Evolutionary conservation across 768 basidiomycete species (phyloP).

Genomic region (Collybia mongolica): DNA sequence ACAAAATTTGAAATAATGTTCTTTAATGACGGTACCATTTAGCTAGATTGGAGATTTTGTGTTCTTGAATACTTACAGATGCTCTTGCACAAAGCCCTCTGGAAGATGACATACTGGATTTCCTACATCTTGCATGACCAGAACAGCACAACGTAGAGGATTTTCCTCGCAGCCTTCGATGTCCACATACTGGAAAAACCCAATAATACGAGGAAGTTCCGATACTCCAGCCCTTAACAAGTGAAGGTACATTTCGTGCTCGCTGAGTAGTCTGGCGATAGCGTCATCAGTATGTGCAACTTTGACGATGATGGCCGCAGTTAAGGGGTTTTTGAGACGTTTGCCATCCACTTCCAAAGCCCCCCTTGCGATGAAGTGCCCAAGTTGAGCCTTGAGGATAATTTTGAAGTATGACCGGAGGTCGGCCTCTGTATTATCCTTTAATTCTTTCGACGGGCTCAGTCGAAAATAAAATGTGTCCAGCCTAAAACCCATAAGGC

Average conservation of each 20-base stretch:
- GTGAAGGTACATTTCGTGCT: neutral
- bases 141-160: neutral
- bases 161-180: neutral
- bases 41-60: neutral
- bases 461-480: neutral
- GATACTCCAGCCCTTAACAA: neutral
- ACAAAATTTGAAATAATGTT: neutral
- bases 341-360: neutral
- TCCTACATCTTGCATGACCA: slow-evolving; percentile 8
- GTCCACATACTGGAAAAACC: slow-evolving; percentile 1
- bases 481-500: neutral
- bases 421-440: too few species aligned
- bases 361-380: neutral
- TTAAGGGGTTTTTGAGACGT: neutral
- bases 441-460: too few species aligned
- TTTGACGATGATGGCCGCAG: neutral
- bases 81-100: neutral
- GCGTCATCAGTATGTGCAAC: neutral
- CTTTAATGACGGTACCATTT: neutral
- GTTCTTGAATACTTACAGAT: neutral
- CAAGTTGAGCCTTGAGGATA: too few species aligned
- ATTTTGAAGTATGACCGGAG: too few species aligned
- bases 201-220: neutral
- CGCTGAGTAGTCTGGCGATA: neutral
- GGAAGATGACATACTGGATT: neutral